Evolutionary conservation across 352 stramenopile genomes (phyloP), one percentile per base, ranked within the genome.

Genomic region (Pythium rhizo-oryzae): DNA sequence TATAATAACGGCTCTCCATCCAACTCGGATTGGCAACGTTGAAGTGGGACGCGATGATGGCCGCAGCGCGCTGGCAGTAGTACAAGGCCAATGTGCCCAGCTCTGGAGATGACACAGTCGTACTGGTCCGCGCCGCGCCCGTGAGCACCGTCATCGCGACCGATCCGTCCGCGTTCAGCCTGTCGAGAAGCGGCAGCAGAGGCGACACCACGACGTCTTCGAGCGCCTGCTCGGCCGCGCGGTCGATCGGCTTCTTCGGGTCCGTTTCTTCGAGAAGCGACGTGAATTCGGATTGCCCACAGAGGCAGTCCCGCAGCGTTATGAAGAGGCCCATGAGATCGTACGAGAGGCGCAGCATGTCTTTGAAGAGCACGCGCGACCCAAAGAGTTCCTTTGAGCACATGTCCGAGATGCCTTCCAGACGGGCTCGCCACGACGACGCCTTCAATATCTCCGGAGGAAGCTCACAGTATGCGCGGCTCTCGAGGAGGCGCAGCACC

Each of bases 271-370:
- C 51, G 25, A 23, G 39, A 8, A 46, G 12, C 39, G 15, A 46
- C 3, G 39, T 46, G 39, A 46, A 46, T 19, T 46, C 21, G 18
- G 49, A 33, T 35, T 54, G 49, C 3, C 49, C 21, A 18, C 33
- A 19, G 6, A 63, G 30, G 12, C 4, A 18, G 16, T 55, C 57
- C 7, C 43, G 30, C 9, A 63, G 43, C 4, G 13, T 18, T 5
- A 43, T 19, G 35, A 65, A 65, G 2, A 56, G 8, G 18, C 49
- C 35, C 16, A 16, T 44, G 5, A 66, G 59, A 21, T 66, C 59
- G 19, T 66, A 51, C 21, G 23, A 53, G 8, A 66, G 16, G 49
- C 37, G 49, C 19, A 66, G 49, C 47, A 66, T 41, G 39, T 66
- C 59, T 43, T 37, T 25, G 4, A 49, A 58, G 15, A 66, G 19